Base-by-base conservation (phyloP, 1,139 yeast genomes). In the Nakaseomyces kungkrabaensis region DNA sequence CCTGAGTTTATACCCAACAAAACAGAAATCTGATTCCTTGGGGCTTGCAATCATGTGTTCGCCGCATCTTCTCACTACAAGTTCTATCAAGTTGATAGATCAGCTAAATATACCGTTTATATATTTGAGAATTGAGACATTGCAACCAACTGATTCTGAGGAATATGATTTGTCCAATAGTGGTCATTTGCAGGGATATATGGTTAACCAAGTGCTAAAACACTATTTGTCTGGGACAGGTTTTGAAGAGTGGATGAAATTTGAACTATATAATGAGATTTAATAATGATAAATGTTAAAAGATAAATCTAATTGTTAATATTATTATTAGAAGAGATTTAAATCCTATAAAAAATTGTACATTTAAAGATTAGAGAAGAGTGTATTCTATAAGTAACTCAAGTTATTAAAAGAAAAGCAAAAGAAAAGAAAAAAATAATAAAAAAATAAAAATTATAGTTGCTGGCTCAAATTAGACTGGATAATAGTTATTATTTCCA, bases 21-120 rank as follows among this genome's bases (percentile, higher is more conserved):
- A 43, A 0, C 25, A 6, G 8, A 45, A 66, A n/a, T 61, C 60
- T 44, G 47, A 50, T 40, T 59, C 63, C 41, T 53, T 59, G 48
- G 64, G 61, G 54, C 63, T 56, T 25, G 65, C 74, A 1, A 61
- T 76, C 13, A 65, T 77, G 56, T 78, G 82, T 10, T 76, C 87
- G 0, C 87, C 92, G 1, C 73, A 75, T 13, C 71, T 76, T 1
- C 70, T 83, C 46, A 82, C 94, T 0, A 63, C 71, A 37, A 84
- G 81, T 52, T 89, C 84, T 0, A 67, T 76, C 37, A 68, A 69
- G 5, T 79, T 81, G 49, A 72, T 84, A 55, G 79, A 82, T 52
- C 68, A 70, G 11, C 62, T 78, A n/a, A 64, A 68, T 13, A 68
- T 80, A 45, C 89, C 92, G 1, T 62, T 84, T 51, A 67, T 81